These are phyloP conservation scores for Pleurotus citrinopileatus DNA, from an alignment of 768 basidiomycete genomes.

Conservation along the genomic window DNA sequence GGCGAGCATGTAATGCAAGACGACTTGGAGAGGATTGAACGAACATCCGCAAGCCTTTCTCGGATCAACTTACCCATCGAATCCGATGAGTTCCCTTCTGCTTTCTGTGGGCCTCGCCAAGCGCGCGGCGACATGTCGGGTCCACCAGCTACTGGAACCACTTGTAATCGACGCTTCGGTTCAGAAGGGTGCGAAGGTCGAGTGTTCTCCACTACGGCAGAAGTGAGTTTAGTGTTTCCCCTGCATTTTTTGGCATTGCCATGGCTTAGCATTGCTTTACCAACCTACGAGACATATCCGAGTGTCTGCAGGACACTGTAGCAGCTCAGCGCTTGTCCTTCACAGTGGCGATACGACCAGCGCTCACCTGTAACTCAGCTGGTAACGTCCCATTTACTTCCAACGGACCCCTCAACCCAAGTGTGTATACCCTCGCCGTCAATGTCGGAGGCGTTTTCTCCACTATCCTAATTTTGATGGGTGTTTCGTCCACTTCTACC, in stretches of 20 bases:
- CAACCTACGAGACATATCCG: slow-evolving; percentile 28
- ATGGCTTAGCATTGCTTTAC: too few relatives aligned
- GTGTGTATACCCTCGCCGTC: slow-evolving; percentile 22
- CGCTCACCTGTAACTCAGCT: slow-evolving; percentile 25
- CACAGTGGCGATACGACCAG: neutral
- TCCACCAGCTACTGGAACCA: slow-evolving; percentile 26
- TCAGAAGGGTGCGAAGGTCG: slow-evolving; percentile 31
- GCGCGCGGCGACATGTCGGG: slow-evolving; percentile 19
- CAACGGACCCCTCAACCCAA: slow-evolving; percentile 22
- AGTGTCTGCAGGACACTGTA: slow-evolving; percentile 29
- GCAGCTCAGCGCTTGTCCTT: neutral
- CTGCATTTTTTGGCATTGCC: too few relatives aligned
- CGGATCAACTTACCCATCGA: neutral
- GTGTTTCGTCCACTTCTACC: neutral
- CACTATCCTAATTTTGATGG: slow-evolving; percentile 1
- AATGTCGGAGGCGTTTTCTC: slow-evolving; percentile 4
- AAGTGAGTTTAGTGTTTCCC: too few relatives aligned
- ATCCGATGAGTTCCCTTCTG: slow-evolving; percentile 1
- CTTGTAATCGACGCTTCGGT: slow-evolving; percentile 29
- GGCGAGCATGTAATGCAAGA: neutral
- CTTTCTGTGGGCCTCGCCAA: slow-evolving; percentile 12
- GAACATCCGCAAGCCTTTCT: slow-evolving; percentile 11
- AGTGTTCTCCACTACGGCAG: slow-evolving; percentile 23
- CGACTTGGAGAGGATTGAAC: slow-evolving; percentile 8
- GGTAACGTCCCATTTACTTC: slow-evolving; percentile 27